A percentile compares a stretch with the other conserved stretches of the same genome.
phyloP scores from a whole-genome alignment of 2,329 filamentous ascomycete species.

The Triangularia verruculosa region DNA sequence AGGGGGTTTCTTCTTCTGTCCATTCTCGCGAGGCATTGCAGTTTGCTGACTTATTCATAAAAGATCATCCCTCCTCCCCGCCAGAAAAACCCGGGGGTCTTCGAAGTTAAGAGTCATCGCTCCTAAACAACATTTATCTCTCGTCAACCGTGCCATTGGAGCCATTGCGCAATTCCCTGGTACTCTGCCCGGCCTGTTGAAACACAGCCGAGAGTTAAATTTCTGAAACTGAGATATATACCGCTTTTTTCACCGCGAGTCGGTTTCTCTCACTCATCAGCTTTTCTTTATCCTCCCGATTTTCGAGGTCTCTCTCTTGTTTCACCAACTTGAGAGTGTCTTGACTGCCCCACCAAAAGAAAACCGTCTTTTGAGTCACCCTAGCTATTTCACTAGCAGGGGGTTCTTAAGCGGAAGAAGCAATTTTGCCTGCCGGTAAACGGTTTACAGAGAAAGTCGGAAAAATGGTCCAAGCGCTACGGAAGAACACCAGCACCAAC shows the following conservation, averaged over 20 bases:
- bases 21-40: background rate
- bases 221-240: background rate
- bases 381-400: background rate
- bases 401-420: background rate
- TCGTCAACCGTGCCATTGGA: constrained; percentile 11
- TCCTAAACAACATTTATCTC: background rate
- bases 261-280: background rate
- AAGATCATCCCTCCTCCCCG: background rate
- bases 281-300: background rate
- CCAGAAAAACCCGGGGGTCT: background rate
- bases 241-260: background rate
- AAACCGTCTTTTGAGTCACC: background rate
- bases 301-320: background rate
- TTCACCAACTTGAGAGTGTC: background rate
- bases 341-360: background rate
- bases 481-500: constrained; percentile 35
- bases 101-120: background rate
- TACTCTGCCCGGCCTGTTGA: background rate
- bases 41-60: background rate
- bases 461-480: constrained; percentile 26
- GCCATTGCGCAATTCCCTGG: background rate
- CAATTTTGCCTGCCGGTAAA: background rate
- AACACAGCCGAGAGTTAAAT: background rate
- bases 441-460: background rate
- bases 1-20: background rate